These are phyloP conservation scores for Aristolochia fimbriata DNA, from an alignment of 164 flowering plant genomes.

Conservation along the genomic window DNA sequence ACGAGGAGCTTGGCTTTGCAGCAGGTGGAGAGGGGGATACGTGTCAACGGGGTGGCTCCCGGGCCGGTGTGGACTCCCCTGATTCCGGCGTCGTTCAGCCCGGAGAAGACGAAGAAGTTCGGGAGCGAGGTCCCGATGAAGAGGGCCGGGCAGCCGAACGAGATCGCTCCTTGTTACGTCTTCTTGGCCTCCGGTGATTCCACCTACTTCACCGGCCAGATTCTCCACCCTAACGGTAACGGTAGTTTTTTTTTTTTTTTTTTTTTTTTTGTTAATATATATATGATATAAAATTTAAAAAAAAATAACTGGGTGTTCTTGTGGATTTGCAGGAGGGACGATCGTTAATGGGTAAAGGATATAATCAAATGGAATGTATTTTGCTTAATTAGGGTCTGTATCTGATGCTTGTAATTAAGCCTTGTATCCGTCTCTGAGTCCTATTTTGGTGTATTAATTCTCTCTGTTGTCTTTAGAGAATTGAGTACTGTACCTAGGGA, in stretches of 20 bases:
- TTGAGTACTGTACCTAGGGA: no score
- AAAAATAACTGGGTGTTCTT: background rate
- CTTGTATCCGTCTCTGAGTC: no score
- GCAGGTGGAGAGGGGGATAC: constrained; percentile 46
- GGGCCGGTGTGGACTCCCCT: constrained; percentile 79
- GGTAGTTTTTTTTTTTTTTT: background rate
- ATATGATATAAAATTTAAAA: no score
- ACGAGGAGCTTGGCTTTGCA: constrained; percentile 58
- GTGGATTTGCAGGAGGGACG: constrained; percentile 7
- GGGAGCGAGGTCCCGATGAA: constrained; percentile 64
- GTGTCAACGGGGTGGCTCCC: constrained; percentile 75
- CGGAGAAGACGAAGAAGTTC: constrained; percentile 35
- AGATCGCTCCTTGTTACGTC: constrained; percentile 59
- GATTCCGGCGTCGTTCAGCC: constrained; percentile 50
- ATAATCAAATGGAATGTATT: no score
- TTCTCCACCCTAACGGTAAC: constrained; percentile 73
- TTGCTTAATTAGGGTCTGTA: no score
- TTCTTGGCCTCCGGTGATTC: constrained; percentile 54
- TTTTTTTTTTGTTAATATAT: no score
- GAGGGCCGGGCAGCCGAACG: constrained; percentile 68
- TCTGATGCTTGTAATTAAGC: no score
- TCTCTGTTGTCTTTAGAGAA: no score
- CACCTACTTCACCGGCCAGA: constrained; percentile 64
- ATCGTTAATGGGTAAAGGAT: constrained; percentile 1
- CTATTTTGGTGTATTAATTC: no score